These are phyloP conservation scores for Takashimella tepidaria DNA, from an alignment of 1,284 basidiomycete species.

Conservation along the genomic window DNA sequence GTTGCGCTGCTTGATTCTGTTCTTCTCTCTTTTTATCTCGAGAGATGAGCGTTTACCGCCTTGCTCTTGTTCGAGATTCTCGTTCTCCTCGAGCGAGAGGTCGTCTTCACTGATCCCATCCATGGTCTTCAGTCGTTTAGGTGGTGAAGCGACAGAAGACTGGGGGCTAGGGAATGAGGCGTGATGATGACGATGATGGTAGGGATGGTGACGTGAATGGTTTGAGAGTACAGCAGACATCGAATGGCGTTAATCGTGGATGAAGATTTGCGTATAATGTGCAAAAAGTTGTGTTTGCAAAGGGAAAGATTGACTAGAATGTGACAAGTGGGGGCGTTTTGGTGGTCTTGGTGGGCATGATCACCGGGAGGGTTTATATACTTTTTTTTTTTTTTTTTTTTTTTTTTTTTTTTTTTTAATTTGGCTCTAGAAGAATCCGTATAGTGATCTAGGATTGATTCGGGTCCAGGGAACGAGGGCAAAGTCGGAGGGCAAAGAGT, in stretches of 20 bases:
- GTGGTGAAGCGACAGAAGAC: background rate
- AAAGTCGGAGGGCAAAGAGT: background rate
- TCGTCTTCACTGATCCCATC: background rate
- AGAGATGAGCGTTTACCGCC: slow-evolving; percentile 10
- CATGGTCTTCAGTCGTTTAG: background rate
- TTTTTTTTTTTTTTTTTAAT: too few relatives aligned
- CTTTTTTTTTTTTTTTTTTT: too few relatives aligned
- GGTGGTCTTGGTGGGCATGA: background rate
- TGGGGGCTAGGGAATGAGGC: background rate
- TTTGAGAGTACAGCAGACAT: background rate
- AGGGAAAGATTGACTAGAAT: background rate
- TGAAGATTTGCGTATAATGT: background rate
- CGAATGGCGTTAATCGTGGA: too few relatives aligned
- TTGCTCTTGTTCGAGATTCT: background rate
- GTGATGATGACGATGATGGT: background rate
- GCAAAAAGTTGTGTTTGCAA: background rate
- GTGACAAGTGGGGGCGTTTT: background rate
- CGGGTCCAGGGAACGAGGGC: too few relatives aligned
- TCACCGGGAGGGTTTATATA: background rate
- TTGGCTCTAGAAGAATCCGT: background rate
- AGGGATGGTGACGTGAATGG: background rate
- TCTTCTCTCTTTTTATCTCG: slow-evolving; percentile 33
- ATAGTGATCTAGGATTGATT: background rate
- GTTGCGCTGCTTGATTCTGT: slow-evolving; percentile 38
- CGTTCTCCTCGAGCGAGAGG: background rate